These are phyloP conservation scores for Candida nanaspora DNA, from an alignment of 805 yeast species.

Conservation along the genomic window DNA sequence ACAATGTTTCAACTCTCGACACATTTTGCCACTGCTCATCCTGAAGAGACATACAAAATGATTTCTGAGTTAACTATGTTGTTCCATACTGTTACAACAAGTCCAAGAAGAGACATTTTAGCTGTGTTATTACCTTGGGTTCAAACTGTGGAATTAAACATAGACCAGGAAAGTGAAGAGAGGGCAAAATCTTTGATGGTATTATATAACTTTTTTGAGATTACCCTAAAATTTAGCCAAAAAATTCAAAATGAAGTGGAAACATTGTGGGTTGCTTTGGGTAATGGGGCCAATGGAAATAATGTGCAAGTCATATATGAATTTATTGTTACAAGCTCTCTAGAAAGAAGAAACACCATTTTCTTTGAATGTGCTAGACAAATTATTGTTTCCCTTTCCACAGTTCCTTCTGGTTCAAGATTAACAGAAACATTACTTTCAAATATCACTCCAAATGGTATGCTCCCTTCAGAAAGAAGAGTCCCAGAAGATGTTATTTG, in stretches of 20 bases:
- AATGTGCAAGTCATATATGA: slow-evolving; percentile 69
- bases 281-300: slow-evolving; percentile 57
- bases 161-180: slow-evolving; percentile 23
- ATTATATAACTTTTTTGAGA: slow-evolving; percentile 71
- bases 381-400: slow-evolving; percentile 70
- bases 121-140: slow-evolving; percentile 88
- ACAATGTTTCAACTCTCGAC: slow-evolving; percentile 76
- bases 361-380: slow-evolving; percentile 79
- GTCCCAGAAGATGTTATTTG: slow-evolving; percentile 5
- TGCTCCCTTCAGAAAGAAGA: slow-evolving; percentile 56
- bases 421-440: slow-evolving; percentile 56
- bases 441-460: slow-evolving; percentile 74
- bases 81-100: slow-evolving; percentile 51
- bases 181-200: slow-evolving; percentile 55
- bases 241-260: slow-evolving; percentile 81
- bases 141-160: slow-evolving; percentile 64
- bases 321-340: slow-evolving; percentile 59
- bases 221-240: slow-evolving; percentile 72
- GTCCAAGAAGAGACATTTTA: slow-evolving; percentile 68
- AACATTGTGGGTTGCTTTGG: slow-evolving; percentile 93
- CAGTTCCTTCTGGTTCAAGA: slow-evolving; percentile 40
- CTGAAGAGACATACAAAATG: slow-evolving; percentile 54
- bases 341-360: slow-evolving; percentile 60
- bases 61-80: slow-evolving; percentile 68
- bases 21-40: slow-evolving; percentile 53